phyloP scores from a whole-genome alignment of 768 basidiomycete species.

The Podaxis carcinomalis region DNA sequence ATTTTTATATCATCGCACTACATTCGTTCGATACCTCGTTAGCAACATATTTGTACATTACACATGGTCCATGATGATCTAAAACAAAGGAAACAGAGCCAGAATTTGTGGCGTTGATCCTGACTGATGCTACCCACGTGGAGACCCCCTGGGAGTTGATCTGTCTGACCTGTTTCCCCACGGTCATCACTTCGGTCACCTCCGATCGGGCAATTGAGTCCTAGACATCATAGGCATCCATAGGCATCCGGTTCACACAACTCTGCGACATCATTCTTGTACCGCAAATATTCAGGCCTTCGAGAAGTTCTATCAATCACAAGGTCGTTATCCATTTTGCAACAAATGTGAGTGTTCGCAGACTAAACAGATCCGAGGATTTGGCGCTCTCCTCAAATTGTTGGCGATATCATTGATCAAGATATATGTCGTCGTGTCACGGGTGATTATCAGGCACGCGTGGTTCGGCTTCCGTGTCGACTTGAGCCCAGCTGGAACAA shows the following conservation, averaged over 20 bases:
- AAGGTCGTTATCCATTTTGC: not conserved
- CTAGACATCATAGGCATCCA: not conserved
- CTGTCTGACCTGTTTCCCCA: not conserved
- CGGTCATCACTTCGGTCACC: not conserved
- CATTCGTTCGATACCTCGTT: not conserved
- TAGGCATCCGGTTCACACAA: not conserved
- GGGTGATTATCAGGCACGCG: not conserved
- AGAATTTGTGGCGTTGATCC: no score
- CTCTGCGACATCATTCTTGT: not conserved
- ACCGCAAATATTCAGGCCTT: not conserved
- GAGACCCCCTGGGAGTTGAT: no score
- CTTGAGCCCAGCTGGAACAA: not conserved
- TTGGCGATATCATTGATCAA: no score
- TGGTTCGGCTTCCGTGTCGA: not conserved
- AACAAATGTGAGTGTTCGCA: not conserved
- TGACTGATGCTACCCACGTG: no score
- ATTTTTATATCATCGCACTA: not conserved
- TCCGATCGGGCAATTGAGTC: not conserved
- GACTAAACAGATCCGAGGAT: no score
- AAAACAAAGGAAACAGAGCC: not conserved
- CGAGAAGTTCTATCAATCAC: not conserved
- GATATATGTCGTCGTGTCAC: no score
- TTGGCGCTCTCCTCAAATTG: no score
- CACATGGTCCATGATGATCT: not conserved
- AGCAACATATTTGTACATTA: not conserved